Conservation (phyloP, 768 basidiomycete species). For the Auriscalpium vulgare region DNA sequence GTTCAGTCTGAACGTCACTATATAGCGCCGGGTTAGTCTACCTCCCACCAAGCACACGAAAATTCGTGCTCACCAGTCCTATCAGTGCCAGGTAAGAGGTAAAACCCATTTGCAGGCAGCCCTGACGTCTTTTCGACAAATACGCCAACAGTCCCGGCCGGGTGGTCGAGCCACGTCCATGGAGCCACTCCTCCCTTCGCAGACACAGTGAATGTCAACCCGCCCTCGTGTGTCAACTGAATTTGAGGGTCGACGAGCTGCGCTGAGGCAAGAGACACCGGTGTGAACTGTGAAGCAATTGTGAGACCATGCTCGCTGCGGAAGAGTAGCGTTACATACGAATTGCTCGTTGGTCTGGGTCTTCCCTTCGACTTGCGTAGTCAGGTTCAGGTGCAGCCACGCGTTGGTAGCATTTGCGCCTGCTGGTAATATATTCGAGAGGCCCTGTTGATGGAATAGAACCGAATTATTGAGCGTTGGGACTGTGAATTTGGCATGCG, state of each 20-base stretch:
- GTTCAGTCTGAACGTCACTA: constrained; percentile 37
- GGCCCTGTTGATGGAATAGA: constrained; percentile 32
- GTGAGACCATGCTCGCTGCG: constrained; percentile 3
- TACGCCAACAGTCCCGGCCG: constrained; percentile 42
- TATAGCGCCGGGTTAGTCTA: not conserved
- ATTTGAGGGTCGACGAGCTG: constrained; percentile 44
- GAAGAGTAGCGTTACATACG: constrained; percentile 25
- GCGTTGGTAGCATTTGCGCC: constrained; percentile 35
- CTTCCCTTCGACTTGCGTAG: constrained; percentile 32
- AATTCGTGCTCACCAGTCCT: constrained; percentile 31
- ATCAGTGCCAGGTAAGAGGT: constrained; percentile 44
- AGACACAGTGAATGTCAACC: constrained; percentile 43
- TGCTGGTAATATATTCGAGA: constrained; percentile 37
- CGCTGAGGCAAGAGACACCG: constrained; percentile 37
- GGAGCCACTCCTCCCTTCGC: constrained; percentile 46
- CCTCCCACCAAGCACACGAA: not conserved
- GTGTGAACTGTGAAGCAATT: constrained; percentile 33
- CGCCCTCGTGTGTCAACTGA: constrained; percentile 20
- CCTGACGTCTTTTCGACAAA: constrained; percentile 39
- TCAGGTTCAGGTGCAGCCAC: constrained; percentile 44
- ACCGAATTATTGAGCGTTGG: constrained; percentile 44
- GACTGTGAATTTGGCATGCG: constrained; percentile 31
- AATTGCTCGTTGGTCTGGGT: constrained; percentile 44
- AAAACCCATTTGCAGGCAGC: constrained; percentile 43
- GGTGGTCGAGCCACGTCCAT: constrained; percentile 57